Percentiles rank a stretch among this genome's conserved stretches.
These are phyloP conservation scores for Plasmodium cynomolgi DNA, from an alignment of 169 alveolate genomes.

Conservation along the genomic window DNA sequence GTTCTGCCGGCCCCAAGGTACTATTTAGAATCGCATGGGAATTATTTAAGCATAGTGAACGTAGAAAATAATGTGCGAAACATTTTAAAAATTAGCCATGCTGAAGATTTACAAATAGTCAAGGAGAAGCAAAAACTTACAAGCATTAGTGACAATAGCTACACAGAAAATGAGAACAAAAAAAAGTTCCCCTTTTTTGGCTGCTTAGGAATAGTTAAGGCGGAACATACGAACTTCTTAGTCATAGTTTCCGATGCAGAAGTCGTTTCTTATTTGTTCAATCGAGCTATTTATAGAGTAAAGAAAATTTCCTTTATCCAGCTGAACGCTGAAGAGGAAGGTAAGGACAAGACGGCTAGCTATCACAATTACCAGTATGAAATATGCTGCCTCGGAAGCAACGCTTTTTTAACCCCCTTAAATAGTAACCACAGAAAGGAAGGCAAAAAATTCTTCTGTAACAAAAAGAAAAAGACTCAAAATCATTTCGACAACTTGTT, in stretches of 20 bases:
- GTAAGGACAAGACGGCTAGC: not conserved
- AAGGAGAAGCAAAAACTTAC: constrained; percentile 21
- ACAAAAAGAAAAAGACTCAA: not conserved
- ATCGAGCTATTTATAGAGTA: constrained; percentile 46
- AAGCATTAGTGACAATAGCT: not conserved
- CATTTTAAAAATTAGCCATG: constrained; percentile 39
- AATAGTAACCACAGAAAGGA: not conserved
- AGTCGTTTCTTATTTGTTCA: constrained; percentile 47
- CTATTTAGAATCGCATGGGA: constrained; percentile 53
- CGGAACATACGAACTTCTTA: constrained; percentile 48
- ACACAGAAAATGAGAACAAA: constrained; percentile 34
- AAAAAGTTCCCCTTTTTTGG: constrained; percentile 62
- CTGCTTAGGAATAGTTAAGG: constrained; percentile 61
- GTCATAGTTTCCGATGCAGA: constrained; percentile 71
- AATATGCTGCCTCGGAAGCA: constrained; percentile 18
- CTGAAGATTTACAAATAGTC: constrained; percentile 16
- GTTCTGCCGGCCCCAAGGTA: constrained; percentile 12
- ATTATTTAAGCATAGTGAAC: constrained; percentile 31
- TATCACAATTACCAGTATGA: constrained; percentile 31
- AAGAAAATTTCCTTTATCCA: constrained; percentile 56
- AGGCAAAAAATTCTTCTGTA: constrained; percentile 25
- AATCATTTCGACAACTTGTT: constrained; percentile 6
- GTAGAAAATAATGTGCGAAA: constrained; percentile 39
- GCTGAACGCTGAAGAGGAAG: constrained; percentile 16
- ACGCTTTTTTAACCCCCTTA: constrained; percentile 11